Base-by-base conservation (phyloP, 257 asterid species). In the Przewalskia tangutica region DNA sequence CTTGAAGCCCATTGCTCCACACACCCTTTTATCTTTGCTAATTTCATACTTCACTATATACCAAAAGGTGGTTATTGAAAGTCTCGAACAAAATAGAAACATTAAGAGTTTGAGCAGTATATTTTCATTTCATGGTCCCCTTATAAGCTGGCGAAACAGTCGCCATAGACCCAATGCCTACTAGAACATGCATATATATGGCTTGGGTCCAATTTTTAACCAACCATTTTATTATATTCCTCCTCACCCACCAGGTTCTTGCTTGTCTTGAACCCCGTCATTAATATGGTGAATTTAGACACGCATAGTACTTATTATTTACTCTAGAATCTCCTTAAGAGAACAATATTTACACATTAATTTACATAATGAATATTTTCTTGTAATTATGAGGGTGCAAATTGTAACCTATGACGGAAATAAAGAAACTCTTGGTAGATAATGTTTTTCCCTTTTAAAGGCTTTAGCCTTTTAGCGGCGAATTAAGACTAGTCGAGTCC, bases 401-500 rank as follows among this genome's bases (percentile, higher is more conserved):
- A 17, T 55, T 55, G 62, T 17, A 55, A 17, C 3, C 55, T 11
- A 11, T 2, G 17, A 6, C 5, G 56, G 17, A 51, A 51, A 51
- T 11, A 51, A 4, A 51, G 3, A 6, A 56, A 17, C 18, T 55
- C 5, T 2, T 56, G 9, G 2, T 6, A 55, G 9, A 3, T 2
- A 54, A 0, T 1, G 8, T 1, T 56, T 56, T 0, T n/a, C 8
- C 7, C 3, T 17, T 55, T 6, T 4, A 53, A 54, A 3, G 18
- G 18, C 7, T 17, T 8, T 46, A 8, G 53, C 5, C 0, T 7
- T 1, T 7, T 0, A 3, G 4, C 6, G 0, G 0, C 0, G 27
- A 7, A 56, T 56, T 7, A 2, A 6, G 5, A n/a, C 20, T 17
- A 17, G 0, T 56, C 1, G 4, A 8, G 0, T 11, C 2, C 9